phyloP scores from a whole-genome alignment of 2,329 filamentous ascomycete genomes.

The Aureobasidium musti region DNA sequence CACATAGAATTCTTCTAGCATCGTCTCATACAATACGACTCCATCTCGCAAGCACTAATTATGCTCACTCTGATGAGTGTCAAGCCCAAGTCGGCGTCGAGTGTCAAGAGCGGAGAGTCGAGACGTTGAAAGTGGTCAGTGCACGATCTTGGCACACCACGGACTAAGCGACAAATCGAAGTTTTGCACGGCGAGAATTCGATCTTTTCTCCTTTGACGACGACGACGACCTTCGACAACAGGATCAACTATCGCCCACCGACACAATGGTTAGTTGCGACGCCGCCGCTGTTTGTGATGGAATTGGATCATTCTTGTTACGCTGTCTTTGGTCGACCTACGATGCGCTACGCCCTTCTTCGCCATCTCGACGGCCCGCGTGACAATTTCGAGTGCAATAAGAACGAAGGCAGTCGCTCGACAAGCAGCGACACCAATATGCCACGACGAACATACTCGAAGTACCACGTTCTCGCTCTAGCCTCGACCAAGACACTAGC shows the following conservation, averaged over 20 bases:
- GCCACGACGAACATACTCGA: background rate
- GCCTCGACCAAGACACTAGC: background rate
- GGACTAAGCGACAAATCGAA: slow-evolving; percentile 24
- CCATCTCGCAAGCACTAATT: background rate
- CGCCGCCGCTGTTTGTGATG: slow-evolving; percentile 12
- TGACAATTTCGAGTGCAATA: background rate
- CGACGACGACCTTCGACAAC: slow-evolving; percentile 27
- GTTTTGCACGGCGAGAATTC: slow-evolving; percentile 9
- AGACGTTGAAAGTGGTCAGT: background rate
- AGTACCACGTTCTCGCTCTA: background rate
- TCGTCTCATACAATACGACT: too few relatives aligned
- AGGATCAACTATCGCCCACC: slow-evolving; percentile 29
- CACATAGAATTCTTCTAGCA: too few relatives aligned
- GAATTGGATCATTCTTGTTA: slow-evolving; percentile 7
- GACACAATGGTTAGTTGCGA: slow-evolving; percentile 29
- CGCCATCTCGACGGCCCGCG: background rate
- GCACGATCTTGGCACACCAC: slow-evolving; percentile 15
- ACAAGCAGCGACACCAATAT: background rate
- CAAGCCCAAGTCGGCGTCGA: background rate
- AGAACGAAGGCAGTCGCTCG: background rate
- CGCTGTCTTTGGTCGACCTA: slow-evolving; percentile 6
- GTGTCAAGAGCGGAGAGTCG: background rate
- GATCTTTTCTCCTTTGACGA: slow-evolving; percentile 24
- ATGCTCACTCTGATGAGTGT: background rate
- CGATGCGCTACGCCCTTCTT: background rate